These are phyloP conservation scores for Trichoderma sp. DNA, from an alignment of 2,329 filamentous ascomycete species.

Conservation along the genomic window DNA sequence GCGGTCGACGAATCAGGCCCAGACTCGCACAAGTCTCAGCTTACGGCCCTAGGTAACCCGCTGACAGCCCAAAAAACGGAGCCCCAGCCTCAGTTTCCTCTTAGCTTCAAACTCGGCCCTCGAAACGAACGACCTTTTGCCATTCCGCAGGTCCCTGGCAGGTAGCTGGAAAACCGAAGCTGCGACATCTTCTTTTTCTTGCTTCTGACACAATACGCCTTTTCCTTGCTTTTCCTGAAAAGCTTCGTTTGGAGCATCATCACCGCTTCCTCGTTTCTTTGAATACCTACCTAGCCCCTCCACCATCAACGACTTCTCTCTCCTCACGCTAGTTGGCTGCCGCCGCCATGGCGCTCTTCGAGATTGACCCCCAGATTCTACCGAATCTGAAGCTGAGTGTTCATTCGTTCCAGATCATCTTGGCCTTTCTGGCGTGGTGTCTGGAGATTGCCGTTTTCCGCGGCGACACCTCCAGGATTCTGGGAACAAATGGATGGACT, in stretches of 20 bases:
- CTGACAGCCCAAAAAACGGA: constrained; percentile 7
- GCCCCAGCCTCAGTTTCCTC: constrained; percentile 21
- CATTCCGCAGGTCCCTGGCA: neutral
- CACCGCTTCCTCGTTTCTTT: neutral
- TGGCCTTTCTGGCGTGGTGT: constrained; percentile 58
- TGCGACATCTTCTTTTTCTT: neutral
- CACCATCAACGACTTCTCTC: neutral
- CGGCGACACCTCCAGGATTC: constrained; percentile 50
- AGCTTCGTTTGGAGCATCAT: neutral
- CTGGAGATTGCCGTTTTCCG: constrained; percentile 63
- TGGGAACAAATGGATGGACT: constrained; percentile 63
- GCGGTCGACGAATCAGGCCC: neutral
- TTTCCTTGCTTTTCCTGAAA: neutral
- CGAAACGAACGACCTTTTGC: constrained; percentile 22
- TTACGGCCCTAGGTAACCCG: neutral
- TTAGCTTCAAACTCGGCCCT: constrained; percentile 24
- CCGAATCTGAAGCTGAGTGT: constrained; percentile 59
- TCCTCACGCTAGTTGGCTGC: neutral
- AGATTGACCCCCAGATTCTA: constrained; percentile 56
- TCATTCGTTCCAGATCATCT: constrained; percentile 56
- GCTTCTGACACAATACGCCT: neutral
- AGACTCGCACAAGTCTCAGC: neutral
- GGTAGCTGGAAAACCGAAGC: neutral
- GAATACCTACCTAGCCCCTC: neutral
- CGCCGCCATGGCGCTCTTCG: constrained; percentile 49